Base-by-base conservation (phyloP, 495 filamentous ascomycete species). In the Apiosordaria backusii region DNA sequence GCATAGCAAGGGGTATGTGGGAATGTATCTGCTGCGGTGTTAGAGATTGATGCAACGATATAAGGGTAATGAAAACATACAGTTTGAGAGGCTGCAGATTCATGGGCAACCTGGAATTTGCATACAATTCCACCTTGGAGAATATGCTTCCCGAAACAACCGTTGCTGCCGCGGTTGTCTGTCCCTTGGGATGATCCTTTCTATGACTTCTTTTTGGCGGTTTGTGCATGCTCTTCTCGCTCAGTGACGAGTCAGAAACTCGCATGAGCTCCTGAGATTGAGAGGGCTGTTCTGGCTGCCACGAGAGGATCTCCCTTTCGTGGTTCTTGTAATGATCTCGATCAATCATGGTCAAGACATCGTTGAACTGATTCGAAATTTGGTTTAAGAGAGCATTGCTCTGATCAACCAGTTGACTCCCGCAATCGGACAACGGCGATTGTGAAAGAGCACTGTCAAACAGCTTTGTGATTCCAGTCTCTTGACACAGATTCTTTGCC, bases 71-170 rank as follows among this genome's bases (percentile, higher is more conserved):
- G 16, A 16, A 16, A 19, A 80, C 85, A 69, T 80, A 91, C 84
- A 92, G 73, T 73, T 83, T 87, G 58, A 93, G 75, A 1, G 85
- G 83, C 19, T 87, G 84, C 1, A 93, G 77, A 66, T 88, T 75
- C 35, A 84, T 80, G 4, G 90, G 89, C n/a, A 93, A 75, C 62
- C 83, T 85, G 4, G 91, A 91, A 72, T 95, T 95, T n/a, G 83
- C 79, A 72, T 93, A 95, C 10, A 89, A 76, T 72, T 90, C 88
- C 16, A 87, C 88, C 74, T 93, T 93, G n/a, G 86, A 78, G 73
- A 93, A 93, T 74, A 89, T 87, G 62, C 85, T 87, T 4, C 73
- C 74, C 57, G 80, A 78, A 22, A 78, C 75, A 15, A 80, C 70
- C 1, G 78, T 76, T 1, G 79, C 75, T 13, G 79, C 73, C 24